phyloP scores from a whole-genome alignment of 306 rosid species.

The Sicyos baderoa region DNA sequence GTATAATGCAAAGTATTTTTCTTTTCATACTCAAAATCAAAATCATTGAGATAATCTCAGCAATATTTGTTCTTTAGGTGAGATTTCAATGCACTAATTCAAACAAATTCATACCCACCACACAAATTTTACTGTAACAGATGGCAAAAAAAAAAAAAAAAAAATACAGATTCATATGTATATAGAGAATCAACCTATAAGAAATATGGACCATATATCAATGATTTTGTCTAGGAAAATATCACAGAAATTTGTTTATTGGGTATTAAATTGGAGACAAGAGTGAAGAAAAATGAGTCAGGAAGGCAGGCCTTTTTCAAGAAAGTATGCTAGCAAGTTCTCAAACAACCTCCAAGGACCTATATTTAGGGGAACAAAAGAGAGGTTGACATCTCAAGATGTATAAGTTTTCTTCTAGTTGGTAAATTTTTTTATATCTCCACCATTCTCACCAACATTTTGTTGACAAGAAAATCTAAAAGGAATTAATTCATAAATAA shows the following conservation, averaged over 20 bases:
- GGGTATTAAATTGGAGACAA: not conserved
- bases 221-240: too few relatives aligned
- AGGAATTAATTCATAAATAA: too few relatives aligned
- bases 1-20: constrained; percentile 13
- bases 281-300: not conserved
- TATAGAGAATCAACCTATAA: not conserved
- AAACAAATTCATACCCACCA: not conserved
- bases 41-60: constrained; percentile 18
- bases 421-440: not conserved
- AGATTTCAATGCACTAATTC: constrained; percentile 9
- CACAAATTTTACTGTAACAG: not conserved
- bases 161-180: not conserved
- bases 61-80: not conserved
- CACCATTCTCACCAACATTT: too few relatives aligned
- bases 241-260: too few relatives aligned
- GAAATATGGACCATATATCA: not conserved
- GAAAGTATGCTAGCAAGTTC: not conserved
- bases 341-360: not conserved
- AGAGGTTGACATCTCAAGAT: not conserved
- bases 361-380: not conserved
- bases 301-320: not conserved
- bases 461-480: too few relatives aligned
- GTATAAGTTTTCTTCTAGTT: not conserved
- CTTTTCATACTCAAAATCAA: constrained; percentile 19
- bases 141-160: too few relatives aligned